Evolutionary conservation across 768 basidiomycete genomes (phyloP).

Genomic region (Suillus occidentalis): DNA sequence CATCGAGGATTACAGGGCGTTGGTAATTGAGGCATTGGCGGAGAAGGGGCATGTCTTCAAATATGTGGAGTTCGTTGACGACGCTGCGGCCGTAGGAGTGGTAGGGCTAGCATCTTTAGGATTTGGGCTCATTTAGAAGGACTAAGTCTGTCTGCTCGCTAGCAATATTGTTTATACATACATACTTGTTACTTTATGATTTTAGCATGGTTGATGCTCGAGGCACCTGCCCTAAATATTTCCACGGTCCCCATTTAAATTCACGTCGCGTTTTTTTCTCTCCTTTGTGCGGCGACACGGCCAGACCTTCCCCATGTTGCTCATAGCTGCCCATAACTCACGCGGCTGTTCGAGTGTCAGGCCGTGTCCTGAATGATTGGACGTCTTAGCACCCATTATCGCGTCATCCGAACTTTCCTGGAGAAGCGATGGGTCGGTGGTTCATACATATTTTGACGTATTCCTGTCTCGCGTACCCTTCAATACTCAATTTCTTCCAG

Average conservation of each 20-base stretch:
- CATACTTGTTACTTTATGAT: no score
- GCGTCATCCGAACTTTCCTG: constrained; percentile 40
- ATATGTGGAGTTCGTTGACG: constrained; percentile 65
- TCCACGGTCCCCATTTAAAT: constrained; percentile 15
- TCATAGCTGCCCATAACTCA: constrained; percentile 65
- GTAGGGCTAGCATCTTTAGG: constrained; percentile 44
- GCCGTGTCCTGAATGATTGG: constrained; percentile 74
- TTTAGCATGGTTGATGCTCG: no score
- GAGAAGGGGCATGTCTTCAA: constrained; percentile 62
- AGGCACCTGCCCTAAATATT: constrained; percentile 23
- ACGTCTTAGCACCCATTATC: constrained; percentile 82
- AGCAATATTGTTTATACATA: not conserved
- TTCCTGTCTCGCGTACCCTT: not conserved
- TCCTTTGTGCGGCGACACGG: constrained; percentile 81
- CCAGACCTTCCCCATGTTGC: constrained; percentile 86
- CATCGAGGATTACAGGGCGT: constrained; percentile 54
- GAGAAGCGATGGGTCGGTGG: constrained; percentile 79
- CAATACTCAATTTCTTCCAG: no score
- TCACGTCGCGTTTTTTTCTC: not conserved
- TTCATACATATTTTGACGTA: constrained; percentile 36
- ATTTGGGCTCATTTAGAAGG: not conserved
- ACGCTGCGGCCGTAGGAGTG: constrained; percentile 68
- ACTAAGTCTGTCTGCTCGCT: not conserved
- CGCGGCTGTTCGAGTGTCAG: constrained; percentile 89
- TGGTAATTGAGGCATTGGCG: constrained; percentile 55